Evolutionary conservation across 2,329 filamentous ascomycete species (phyloP), one percentile per base, ranked within the genome.

Genomic region (Curvularia lunata): DNA sequence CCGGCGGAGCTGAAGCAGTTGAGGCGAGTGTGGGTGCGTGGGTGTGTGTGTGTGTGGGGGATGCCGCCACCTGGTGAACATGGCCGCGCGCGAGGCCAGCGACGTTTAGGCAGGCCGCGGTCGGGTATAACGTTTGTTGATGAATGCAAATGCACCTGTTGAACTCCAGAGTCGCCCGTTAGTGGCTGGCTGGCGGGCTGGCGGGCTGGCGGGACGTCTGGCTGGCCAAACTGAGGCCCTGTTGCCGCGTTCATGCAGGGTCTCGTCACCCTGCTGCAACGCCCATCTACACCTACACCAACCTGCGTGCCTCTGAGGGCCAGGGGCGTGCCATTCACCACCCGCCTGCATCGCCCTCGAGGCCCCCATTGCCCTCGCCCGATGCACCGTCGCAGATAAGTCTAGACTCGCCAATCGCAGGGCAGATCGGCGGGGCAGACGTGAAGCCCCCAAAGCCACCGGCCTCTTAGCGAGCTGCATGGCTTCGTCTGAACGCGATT

Each of bases 361-460:
- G 16, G 66, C 59, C 54, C 49, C 30, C 43, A 30, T 45, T 52
- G 37, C 30, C 46, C 61, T 43, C 57, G 54, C 46, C 62, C 54
- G 49, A 62, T 65, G 38, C 38, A 37, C 61, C 62, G 53, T 66
- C 68, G 65, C 53, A 66, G 62, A 63, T 47, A 52, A 60, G 55
- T 55, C 58, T 55, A 42, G 53, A 48, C 62, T 75, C 69, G 69
- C 73, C 72, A 75, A 75, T 75, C 71, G 67, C 69, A 52, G 63
- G 59, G 64, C 67, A 63, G 61, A 73, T 72, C 65, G 63, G 47
- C 64, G 64, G 52, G 64, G 57, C 48, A 50, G 55, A 61, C 51
- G 61, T 66, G 48, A 62, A 65, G 57, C 51, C 62, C 66, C 64
- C 68, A 30, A 30, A 8, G 68, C 70, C 70, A 70, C 66, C 60